These are phyloP conservation scores for Fusarium dlaminii DNA, from an alignment of 2,329 filamentous ascomycete genomes.

Conservation along the genomic window DNA sequence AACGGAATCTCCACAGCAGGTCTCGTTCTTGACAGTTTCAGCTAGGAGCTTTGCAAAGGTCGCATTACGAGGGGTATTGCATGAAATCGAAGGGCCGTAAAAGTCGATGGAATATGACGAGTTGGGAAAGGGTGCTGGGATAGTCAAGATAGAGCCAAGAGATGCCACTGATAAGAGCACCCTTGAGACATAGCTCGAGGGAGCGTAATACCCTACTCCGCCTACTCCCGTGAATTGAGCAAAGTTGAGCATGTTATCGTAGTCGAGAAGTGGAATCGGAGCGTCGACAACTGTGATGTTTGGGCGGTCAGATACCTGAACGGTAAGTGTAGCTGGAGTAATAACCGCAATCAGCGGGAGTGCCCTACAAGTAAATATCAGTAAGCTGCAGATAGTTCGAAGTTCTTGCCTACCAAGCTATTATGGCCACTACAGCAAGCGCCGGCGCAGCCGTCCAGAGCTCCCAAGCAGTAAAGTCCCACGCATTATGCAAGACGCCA, in stretches of 20 bases:
- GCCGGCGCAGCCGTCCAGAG: not conserved
- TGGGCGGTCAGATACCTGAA: not conserved
- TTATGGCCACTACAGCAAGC: not conserved
- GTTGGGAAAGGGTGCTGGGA: constrained; percentile 7
- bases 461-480: not conserved
- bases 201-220: not conserved
- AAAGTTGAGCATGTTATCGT: not conserved
- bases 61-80: not conserved
- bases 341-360: not conserved
- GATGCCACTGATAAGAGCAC: not conserved
- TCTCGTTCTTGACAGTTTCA: not conserved
- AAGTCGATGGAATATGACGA: constrained; percentile 2
- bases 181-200: not conserved
- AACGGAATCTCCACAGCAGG: not conserved
- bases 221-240: not conserved
- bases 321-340: not conserved
- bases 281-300: not conserved
- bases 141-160: not conserved
- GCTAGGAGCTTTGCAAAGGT: not conserved
- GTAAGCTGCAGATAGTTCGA: rapidly evolving
- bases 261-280: not conserved
- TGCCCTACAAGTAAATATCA: not conserved
- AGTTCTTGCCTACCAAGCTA: not conserved
- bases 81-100: not conserved
- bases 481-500: not conserved